Evolutionary conservation across 768 basidiomycete species (phyloP), one percentile per base, ranked within the genome.

Genomic region (Mycena rosella): DNA sequence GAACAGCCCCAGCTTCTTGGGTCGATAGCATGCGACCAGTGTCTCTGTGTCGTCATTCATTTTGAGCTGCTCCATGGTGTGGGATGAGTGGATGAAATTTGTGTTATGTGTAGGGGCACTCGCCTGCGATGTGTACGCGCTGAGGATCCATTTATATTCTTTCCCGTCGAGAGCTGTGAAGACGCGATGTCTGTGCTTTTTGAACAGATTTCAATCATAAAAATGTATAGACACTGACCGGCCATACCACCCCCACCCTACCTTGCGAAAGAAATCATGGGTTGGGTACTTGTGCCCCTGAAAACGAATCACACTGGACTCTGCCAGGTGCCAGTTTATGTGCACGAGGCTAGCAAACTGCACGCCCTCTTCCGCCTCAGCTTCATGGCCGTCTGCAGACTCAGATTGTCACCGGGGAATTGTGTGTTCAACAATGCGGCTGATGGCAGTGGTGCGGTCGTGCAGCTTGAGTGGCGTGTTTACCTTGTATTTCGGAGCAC

Each of bases 61-160:
- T 26, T 68, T 34, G 17, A 76, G 62, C 75, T 76, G 55, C 8
- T 32, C 2, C 20, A 40, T 17, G 27, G 24, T 1, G 44, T 30
- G 30, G 17, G 11, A 36, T 38, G 10, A 5, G 4, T 9, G 22
- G 5, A 3, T 9, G n/a, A 47, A n/a, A 26, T 42, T 40, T 18
- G 17, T 18, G 14, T 15, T 40, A 15, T 40, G 38, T 4, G n/a
- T 34, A 34, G 32, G 22, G n/a, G 20, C 15, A 56, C 57, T 44
- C 18, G 65, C 53, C 51, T 68, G 60, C 36, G 76, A 74, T 17
- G 77, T 73, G 4, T 70, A 71, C 6, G 56, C 36, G 0, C 54
- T 60, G 64, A 80, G 69, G 11, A 73, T 70, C 81, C 81, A 83
- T n/a, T 75, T 74, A 30, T 82, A 82, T 20, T 74, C 66, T 17